Evolutionary conservation across 2,329 filamentous ascomycete species (phyloP), one percentile per base, ranked within the genome.

Genomic region (Claviceps sp.): DNA sequence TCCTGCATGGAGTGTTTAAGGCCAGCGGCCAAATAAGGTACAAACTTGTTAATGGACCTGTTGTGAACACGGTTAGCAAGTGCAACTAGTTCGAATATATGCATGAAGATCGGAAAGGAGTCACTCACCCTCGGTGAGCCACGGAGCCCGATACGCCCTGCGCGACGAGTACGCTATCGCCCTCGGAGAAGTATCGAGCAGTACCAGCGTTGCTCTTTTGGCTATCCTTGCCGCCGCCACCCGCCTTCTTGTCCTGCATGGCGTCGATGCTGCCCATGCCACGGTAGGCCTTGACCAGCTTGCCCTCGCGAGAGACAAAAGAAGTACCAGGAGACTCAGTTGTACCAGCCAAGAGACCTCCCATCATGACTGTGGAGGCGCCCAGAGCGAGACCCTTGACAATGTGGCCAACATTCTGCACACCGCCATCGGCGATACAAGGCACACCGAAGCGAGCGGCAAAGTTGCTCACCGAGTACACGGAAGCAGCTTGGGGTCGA

Each of bases 221-320:
- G 69, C 76, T 80, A 65, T 89, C 80, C 68, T 82, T 86, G 62
- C 75, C 73, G 58, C 84, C 85, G 54, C 70, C 77, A 51, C 86
- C 88, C 11, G 90, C 89, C 78, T 95, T 95, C 81, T 93, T 95
- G 73, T 97, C 91, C 73, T 97, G 90, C 93, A 98, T 98, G 59
- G 93, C 93, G 63, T 96, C 93, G 66, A 98, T 98, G 71, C 85
- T 90, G 59, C 93, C 93, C 93, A 98, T 98, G 54, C 93, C 93
- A 70, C 93, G 87, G 78, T 98, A 98, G 42, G 93, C 90, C 79
- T 98, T 98, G 70, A 98, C 91, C 51, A 98, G 83, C 78, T 97
- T 94, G 58, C 93, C 93, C 71, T 97, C 91, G 55, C 87, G 85
- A 64, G 88, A 95, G 60, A 98, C 88, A 65, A 95, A 97, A 59